phyloP scores from a whole-genome alignment of 2,329 filamentous ascomycete genomes.

The Dothistroma pini region DNA sequence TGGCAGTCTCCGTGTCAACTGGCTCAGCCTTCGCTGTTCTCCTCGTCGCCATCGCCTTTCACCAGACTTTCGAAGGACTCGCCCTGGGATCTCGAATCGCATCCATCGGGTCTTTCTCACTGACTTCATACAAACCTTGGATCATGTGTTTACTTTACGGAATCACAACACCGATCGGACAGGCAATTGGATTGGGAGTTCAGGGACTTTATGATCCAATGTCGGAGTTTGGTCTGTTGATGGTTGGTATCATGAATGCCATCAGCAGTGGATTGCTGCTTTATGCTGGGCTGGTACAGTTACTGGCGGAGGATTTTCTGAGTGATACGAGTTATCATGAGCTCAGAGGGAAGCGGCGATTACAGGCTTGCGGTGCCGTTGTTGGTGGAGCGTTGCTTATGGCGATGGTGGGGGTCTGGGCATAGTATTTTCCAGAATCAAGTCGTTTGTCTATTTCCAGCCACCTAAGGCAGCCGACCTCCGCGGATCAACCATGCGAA shows the following conservation, averaged over 20 bases:
- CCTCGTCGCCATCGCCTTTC: constrained; percentile 66
- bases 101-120: constrained; percentile 66
- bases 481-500: no score
- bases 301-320: constrained; percentile 52
- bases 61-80: constrained; percentile 67
- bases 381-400: constrained; percentile 59
- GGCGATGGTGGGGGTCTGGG: constrained; percentile 66
- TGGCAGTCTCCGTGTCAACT: constrained; percentile 66
- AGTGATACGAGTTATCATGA: constrained; percentile 61
- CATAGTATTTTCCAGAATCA: constrained; percentile 33
- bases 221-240: constrained; percentile 47
- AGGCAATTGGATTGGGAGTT: constrained; percentile 49
- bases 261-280: constrained; percentile 47
- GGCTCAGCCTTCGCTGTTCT: constrained; percentile 63
- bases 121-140: constrained; percentile 70
- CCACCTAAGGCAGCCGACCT: neutral
- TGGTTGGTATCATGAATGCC: constrained; percentile 51
- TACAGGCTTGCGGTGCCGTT: constrained; percentile 61
- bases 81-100: constrained; percentile 69
- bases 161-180: constrained; percentile 52
- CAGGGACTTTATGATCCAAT: constrained; percentile 50
- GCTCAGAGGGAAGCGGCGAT: constrained; percentile 54
- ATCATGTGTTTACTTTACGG: constrained; percentile 62
- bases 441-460: neutral
- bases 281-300: constrained; percentile 49